Evolutionary conservation across 106 monocot genomes (phyloP).

Genomic region (Dioscorea zingiberensis): DNA sequence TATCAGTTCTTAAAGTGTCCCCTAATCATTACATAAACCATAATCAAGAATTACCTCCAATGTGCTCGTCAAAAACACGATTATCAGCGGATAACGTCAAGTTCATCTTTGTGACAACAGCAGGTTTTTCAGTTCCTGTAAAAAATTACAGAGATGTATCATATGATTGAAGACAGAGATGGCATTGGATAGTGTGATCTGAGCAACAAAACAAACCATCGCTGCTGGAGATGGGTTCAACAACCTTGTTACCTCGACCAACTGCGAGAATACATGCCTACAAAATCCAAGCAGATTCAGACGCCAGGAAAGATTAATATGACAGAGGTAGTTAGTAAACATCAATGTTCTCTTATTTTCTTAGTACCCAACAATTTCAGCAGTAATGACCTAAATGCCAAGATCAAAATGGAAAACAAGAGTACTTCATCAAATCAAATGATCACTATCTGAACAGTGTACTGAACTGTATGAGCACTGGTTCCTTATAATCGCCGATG

Average conservation of each 20-base stretch:
- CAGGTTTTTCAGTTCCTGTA: conserved; percentile 73
- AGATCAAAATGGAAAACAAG: no score
- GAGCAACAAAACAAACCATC: conserved; percentile 50
- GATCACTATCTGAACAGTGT: no score
- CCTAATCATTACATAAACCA: neutral
- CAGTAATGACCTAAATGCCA: no score
- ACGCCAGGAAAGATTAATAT: no score
- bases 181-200: neutral
- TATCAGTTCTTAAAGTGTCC: neutral
- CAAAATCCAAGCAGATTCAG: neutral
- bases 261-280: conserved; percentile 96
- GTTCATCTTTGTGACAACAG: conserved; percentile 79
- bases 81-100: conserved; percentile 90
- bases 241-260: conserved; percentile 76
- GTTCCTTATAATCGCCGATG: neutral
- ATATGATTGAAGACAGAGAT: neutral
- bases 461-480: no score
- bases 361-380: neutral
- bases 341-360: neutral
- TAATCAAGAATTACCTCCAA: conserved; percentile 44
- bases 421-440: no score
- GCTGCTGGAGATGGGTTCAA: conserved; percentile 47
- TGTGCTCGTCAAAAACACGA: conserved; percentile 64
- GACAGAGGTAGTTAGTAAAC: neutral
- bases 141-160: neutral